These are phyloP conservation scores for Solanum appendiculatum DNA, from an alignment of 257 asterid species.

Conservation along the genomic window DNA sequence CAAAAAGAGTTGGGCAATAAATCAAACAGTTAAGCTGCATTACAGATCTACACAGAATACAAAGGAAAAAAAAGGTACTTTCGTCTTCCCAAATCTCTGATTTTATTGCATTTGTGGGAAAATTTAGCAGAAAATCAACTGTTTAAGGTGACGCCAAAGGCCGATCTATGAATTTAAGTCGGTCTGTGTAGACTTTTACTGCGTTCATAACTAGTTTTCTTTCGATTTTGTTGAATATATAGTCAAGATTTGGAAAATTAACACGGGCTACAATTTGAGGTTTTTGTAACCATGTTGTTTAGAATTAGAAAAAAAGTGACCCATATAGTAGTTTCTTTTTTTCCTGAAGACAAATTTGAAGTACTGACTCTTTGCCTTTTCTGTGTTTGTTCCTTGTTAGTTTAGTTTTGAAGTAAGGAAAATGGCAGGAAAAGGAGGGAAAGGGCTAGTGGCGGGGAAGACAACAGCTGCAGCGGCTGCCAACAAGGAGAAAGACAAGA, in stretches of 20 bases:
- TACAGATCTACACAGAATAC: background rate
- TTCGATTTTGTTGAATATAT: background rate
- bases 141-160: background rate
- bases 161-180: background rate
- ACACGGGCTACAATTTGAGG: background rate
- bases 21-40: background rate
- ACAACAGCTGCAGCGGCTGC: constrained; percentile 69
- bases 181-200: background rate
- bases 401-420: background rate
- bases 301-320: background rate
- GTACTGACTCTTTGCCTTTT: background rate
- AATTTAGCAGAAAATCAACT: background rate
- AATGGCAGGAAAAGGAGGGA: constrained; percentile 99
- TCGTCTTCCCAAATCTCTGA: no score
- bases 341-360: background rate
- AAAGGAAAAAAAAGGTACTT: background rate
- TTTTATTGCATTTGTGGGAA: background rate
- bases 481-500: constrained; percentile 80
- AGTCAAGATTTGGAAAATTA: background rate
- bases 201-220: background rate
- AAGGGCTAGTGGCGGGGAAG: constrained; percentile 93
- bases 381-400: background rate
- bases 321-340: background rate
- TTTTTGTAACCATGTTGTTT: background rate
- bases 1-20: background rate